Conservation (phyloP, 1,284 basidiomycete genomes). For the Earliella scabrosa region DNA sequence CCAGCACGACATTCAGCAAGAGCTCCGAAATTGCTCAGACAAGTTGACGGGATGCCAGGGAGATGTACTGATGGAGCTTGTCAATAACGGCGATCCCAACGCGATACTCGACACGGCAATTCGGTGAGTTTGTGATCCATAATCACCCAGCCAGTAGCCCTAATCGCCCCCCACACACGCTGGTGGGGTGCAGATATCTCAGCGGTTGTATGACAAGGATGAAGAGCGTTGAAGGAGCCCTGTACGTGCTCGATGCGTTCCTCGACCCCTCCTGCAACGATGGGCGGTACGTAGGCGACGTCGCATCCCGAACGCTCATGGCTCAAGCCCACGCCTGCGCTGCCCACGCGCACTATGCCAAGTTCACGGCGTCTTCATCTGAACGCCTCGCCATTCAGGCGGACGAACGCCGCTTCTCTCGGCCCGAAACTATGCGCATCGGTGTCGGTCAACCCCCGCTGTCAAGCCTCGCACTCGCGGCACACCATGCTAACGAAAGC, state of each 20-base stretch:
- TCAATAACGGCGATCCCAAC: background rate
- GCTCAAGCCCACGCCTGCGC: background rate
- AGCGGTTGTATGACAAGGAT: background rate
- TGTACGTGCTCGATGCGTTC: background rate
- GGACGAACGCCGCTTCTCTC: background rate
- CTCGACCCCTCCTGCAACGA: background rate
- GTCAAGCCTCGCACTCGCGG: background rate
- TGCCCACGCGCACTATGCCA: background rate
- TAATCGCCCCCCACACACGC: background rate
- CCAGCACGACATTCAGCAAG: background rate
- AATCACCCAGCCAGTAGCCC: no score
- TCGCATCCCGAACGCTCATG: background rate
- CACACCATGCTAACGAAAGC: conserved; percentile 4
- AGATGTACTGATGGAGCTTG: background rate
- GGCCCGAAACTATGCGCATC: background rate
- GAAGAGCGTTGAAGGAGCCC: background rate
- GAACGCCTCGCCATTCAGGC: background rate
- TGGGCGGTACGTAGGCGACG: background rate
- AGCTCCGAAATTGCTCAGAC: background rate
- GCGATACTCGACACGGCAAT: background rate
- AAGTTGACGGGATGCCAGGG: background rate
- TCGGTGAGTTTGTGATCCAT: background rate
- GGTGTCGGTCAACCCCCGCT: background rate
- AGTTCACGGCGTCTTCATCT: background rate
- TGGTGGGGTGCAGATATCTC: background rate